These are phyloP conservation scores for Solanum chiquidenum DNA, from an alignment of 257 asterid species.

Conservation along the genomic window DNA sequence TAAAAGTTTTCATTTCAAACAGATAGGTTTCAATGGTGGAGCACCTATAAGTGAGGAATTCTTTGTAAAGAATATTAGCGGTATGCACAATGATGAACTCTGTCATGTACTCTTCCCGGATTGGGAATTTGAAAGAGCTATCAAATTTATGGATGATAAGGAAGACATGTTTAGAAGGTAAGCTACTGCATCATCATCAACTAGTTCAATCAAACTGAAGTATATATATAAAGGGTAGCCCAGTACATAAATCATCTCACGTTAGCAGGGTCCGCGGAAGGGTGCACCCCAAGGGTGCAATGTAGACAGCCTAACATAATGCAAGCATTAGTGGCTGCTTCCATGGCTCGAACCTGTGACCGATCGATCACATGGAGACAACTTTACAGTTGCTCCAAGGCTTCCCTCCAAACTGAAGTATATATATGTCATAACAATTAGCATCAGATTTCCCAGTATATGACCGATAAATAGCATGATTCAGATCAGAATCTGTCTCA, in stretches of 20 bases:
- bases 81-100: conserved; percentile 76
- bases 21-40: conserved; percentile 74
- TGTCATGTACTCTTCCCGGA: conserved; percentile 50
- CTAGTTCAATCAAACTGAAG: not conserved
- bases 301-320: not conserved
- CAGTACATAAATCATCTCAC: not conserved
- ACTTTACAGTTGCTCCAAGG: not conserved
- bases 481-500: not conserved
- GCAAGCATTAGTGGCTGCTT: not conserved
- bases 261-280: not conserved
- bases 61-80: conserved; percentile 50
- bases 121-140: conserved; percentile 53
- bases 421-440: not conserved
- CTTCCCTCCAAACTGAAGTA: not conserved
- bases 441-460: not conserved
- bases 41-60: conserved; percentile 64
- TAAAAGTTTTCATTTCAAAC: not conserved
- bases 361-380: not conserved
- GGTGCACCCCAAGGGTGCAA: not conserved
- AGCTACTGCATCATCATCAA: not conserved
- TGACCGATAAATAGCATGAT: not conserved
- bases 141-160: conserved; percentile 54
- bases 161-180: conserved; percentile 78
- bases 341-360: not conserved
- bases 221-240: not conserved